Evolutionary conservation across 345 rosid genomes (phyloP).

Genomic region (Mangifera indica): DNA sequence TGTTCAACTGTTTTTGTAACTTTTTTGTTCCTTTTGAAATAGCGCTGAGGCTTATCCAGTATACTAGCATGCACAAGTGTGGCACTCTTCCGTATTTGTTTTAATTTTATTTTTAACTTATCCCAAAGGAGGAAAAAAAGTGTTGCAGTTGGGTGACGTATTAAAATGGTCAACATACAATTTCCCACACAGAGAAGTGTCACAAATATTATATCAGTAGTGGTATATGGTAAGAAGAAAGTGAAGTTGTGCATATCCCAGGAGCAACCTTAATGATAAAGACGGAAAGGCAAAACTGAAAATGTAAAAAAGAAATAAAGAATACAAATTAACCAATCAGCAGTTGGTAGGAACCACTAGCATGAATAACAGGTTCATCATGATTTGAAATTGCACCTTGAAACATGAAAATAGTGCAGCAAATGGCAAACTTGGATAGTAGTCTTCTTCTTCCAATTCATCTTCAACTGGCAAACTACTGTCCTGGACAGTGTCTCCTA

Average conservation of each 20-base stretch:
- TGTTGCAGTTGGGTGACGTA: background rate
- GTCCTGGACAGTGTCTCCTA: conserved; percentile 38
- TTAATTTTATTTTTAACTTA: background rate
- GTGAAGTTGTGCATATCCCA: background rate
- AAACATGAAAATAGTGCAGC: conserved; percentile 87
- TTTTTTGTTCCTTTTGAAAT: background rate
- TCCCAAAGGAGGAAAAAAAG: background rate
- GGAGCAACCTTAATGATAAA: background rate
- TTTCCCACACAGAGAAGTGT: background rate
- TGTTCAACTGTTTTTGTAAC: background rate
- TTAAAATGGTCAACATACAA: background rate
- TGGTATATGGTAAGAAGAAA: background rate
- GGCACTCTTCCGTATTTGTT: background rate
- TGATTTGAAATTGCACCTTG: conserved; percentile 45
- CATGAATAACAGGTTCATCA: background rate
- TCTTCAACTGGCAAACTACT: conserved; percentile 57
- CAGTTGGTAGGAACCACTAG: background rate
- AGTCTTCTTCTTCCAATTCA: conserved; percentile 85
- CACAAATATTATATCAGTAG: background rate
- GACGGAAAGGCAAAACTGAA: too few species aligned
- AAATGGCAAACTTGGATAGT: conserved; percentile 90
- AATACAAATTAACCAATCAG: too few species aligned
- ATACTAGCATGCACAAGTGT: background rate
- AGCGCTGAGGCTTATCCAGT: conserved; percentile 8
- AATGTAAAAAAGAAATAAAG: background rate